These are phyloP conservation scores for Ceratobasidium sp. DNA, from an alignment of 1,284 basidiomycete genomes.

Conservation along the genomic window DNA sequence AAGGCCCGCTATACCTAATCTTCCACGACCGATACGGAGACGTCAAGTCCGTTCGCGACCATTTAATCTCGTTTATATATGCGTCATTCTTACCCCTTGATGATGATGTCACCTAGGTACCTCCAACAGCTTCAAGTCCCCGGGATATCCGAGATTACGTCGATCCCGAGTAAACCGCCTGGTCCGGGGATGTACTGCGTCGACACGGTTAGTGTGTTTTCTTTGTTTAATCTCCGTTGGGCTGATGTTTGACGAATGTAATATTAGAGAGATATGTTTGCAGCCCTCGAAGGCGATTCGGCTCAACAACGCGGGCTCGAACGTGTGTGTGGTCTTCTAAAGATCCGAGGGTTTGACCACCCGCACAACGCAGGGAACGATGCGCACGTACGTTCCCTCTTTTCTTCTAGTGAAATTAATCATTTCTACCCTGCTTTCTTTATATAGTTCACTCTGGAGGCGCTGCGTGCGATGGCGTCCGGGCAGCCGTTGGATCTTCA, in stretches of 20 bases:
- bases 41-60: slow-evolving; percentile 67
- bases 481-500: slow-evolving; percentile 78
- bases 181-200: slow-evolving; percentile 71
- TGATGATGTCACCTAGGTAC: slow-evolving; percentile 61
- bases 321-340: slow-evolving; percentile 71
- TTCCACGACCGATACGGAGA: slow-evolving; percentile 83
- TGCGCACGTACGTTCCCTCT: slow-evolving; percentile 67
- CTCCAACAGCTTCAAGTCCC: slow-evolving; percentile 68
- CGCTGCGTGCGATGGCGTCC: slow-evolving; percentile 74
- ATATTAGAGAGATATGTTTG: slow-evolving; percentile 67
- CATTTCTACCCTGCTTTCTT: too few species aligned
- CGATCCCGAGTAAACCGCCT: slow-evolving; percentile 69
- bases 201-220: slow-evolving; percentile 68
- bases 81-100: neutral
- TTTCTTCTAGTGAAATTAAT: neutral
- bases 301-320: slow-evolving; percentile 66
- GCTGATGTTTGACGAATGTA: neutral
- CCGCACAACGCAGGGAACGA: slow-evolving; percentile 90
- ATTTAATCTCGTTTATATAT: slow-evolving; percentile 6
- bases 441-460: slow-evolving; percentile 74
- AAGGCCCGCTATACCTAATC: slow-evolving; percentile 79
- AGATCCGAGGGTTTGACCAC: slow-evolving; percentile 64
- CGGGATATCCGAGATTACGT: slow-evolving; percentile 66
- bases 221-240: neutral
- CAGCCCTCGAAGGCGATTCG: slow-evolving; percentile 73